Conservation (phyloP, 2,329 filamentous ascomycete species). For the Alternaria burnsii region DNA sequence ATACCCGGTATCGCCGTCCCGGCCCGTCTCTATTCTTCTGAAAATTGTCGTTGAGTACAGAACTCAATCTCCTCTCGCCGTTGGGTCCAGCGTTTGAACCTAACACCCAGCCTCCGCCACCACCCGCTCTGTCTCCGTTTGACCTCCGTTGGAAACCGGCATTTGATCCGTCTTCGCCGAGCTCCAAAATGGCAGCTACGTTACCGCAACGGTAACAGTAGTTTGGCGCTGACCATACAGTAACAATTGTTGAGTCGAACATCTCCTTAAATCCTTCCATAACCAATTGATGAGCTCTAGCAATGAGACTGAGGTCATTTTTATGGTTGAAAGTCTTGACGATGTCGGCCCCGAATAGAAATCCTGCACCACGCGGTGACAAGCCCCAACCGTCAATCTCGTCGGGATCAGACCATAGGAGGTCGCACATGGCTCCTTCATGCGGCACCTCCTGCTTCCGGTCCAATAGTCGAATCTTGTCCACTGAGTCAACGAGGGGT, state of each 20-base stretch:
- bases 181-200: conserved; percentile 88
- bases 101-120: conserved; percentile 48
- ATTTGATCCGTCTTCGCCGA: conserved; percentile 79
- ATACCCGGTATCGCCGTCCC: conserved; percentile 89
- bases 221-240: conserved; percentile 90
- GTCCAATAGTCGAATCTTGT: conserved; percentile 94
- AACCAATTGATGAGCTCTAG: conserved; percentile 93
- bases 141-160: conserved; percentile 60
- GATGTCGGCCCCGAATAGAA: conserved; percentile 94
- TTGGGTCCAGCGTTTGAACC: conserved; percentile 48
- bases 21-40: conserved; percentile 67
- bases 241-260: conserved; percentile 90
- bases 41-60: conserved; percentile 56
- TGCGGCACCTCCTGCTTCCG: conserved; percentile 97
- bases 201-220: conserved; percentile 65
- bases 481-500: conserved; percentile 89
- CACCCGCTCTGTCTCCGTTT: conserved; percentile 72
- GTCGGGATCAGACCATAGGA: conserved; percentile 97
- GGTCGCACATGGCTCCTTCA: conserved; percentile 98
- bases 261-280: conserved; percentile 99
- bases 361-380: conserved; percentile 91
- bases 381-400: conserved; percentile 98
- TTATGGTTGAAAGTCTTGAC: conserved; percentile 93
- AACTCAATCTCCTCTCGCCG: conserved; percentile 40
- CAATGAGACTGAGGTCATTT: conserved; percentile 91